A percentile compares a stretch with the other conserved stretches of the same genome.
These are phyloP conservation scores for Colletotrichum gigasporum DNA, from an alignment of 2,329 filamentous ascomycete genomes.

Conservation along the genomic window DNA sequence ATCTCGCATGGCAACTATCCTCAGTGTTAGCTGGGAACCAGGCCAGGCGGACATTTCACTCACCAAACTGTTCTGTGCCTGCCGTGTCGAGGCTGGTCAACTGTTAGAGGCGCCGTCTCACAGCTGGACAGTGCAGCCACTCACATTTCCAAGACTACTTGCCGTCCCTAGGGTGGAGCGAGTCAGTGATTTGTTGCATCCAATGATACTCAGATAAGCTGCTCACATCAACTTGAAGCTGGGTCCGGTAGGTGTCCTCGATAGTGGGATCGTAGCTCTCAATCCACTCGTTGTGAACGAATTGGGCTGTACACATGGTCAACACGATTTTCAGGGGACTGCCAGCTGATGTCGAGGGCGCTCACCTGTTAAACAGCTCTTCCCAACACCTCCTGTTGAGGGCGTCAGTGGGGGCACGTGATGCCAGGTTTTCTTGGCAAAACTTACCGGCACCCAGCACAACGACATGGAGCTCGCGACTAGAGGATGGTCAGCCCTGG, in stretches of 20 bases:
- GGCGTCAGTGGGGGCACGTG: conserved; percentile 32
- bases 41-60: conserved; percentile 45
- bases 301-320: conserved; percentile 72
- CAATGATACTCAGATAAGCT: background rate
- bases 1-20: conserved; percentile 73
- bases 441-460: conserved; percentile 80
- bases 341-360: background rate
- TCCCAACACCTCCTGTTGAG: conserved; percentile 77
- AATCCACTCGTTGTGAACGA: conserved; percentile 94
- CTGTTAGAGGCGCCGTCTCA: conserved; percentile 37
- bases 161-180: conserved; percentile 70
- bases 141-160: conserved; percentile 91
- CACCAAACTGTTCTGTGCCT: conserved; percentile 93
- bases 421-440: conserved; percentile 15
- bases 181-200: conserved; percentile 40
- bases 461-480: conserved; percentile 84
- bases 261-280: conserved; percentile 86
- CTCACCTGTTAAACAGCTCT: conserved; percentile 89
- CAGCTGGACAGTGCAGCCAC: conserved; percentile 36
- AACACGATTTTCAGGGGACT: background rate
- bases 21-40: background rate
- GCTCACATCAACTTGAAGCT: conserved; percentile 85
- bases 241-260: conserved; percentile 80
- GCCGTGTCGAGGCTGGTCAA: conserved; percentile 80
- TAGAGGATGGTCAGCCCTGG: conserved; percentile 41